These are phyloP conservation scores for Phytophthora fragariaefolia DNA, from an alignment of 352 stramenopile genomes.

Conservation along the genomic window DNA sequence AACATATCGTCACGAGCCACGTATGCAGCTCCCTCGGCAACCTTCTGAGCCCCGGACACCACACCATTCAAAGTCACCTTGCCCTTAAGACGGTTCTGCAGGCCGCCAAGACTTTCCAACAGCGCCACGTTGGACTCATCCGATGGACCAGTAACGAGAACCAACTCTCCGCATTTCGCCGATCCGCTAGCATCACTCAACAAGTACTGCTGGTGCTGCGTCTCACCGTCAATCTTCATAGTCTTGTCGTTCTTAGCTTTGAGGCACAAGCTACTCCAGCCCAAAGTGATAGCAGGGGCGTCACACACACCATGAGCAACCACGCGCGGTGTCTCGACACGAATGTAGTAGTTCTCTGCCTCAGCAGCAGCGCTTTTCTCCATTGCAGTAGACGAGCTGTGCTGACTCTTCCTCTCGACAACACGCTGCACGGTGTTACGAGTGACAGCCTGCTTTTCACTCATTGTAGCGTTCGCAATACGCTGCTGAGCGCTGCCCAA, in stretches of 20 bases:
- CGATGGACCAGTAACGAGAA: slow-evolving; percentile 43
- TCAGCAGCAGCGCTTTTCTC: slow-evolving; percentile 5
- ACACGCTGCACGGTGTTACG: slow-evolving; percentile 11
- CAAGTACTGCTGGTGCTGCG: slow-evolving; percentile 12
- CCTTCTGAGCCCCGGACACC: slow-evolving; percentile 1
- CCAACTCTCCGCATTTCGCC: slow-evolving; percentile 33
- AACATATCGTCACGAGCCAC: slow-evolving; percentile 36
- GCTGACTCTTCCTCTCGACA: slow-evolving; percentile 17
- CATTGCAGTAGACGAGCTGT: slow-evolving; percentile 8
- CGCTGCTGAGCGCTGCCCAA: slow-evolving; percentile 23
- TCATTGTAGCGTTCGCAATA: neutral
- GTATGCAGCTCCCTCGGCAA: slow-evolving; percentile 19
- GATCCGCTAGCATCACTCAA: slow-evolving; percentile 41
- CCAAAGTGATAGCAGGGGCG: slow-evolving; percentile 27
- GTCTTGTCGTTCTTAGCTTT: slow-evolving; percentile 20
- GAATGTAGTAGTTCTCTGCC: slow-evolving; percentile 42
- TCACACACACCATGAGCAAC: slow-evolving; percentile 18
- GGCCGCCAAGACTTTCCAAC: slow-evolving; percentile 34
- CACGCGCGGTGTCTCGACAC: slow-evolving; percentile 39
- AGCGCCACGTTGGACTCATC: slow-evolving; percentile 33
- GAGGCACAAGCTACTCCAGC: slow-evolving; percentile 43
- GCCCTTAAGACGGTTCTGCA: slow-evolving; percentile 28
- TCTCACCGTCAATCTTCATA: slow-evolving; percentile 2
- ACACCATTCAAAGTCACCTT: slow-evolving; percentile 40
- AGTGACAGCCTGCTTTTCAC: slow-evolving; percentile 14